A percentile compares a stretch with the other conserved stretches of the same genome.
Evolutionary conservation across 306 rosid species (phyloP).

Genomic region (Comarum palustre): DNA sequence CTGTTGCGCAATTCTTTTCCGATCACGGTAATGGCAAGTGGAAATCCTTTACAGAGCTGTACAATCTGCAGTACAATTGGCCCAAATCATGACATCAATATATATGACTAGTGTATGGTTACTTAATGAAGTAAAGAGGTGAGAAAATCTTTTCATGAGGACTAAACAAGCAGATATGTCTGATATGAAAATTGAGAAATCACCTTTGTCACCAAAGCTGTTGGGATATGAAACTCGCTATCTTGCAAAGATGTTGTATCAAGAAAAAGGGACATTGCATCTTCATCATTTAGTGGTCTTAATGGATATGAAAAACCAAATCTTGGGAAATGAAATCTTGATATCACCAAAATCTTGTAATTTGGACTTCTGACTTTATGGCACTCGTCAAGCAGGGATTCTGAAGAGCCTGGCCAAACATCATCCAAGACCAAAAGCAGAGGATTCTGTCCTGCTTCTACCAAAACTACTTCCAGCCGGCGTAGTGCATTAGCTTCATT

Average conservation of each 20-base stretch:
- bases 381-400: slow-evolving; percentile 31
- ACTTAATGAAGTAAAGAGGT: no score
- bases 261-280: slow-evolving; percentile 28
- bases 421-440: slow-evolving; percentile 12
- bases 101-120: no score
- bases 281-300: slow-evolving; percentile 29
- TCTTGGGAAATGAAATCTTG: slow-evolving; percentile 11
- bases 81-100: no score
- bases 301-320: slow-evolving; percentile 25
- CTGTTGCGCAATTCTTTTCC: slow-evolving; percentile 32
- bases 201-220: slow-evolving; percentile 42
- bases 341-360: slow-evolving; percentile 31
- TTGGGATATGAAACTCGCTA: slow-evolving; percentile 11
- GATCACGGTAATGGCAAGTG: slow-evolving; percentile 42
- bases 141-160: no score
- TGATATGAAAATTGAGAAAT: slow-evolving; percentile 18
- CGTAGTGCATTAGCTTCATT: slow-evolving; percentile 26
- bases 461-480: slow-evolving; percentile 25
- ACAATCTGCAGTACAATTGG: slow-evolving; percentile 41
- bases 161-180: no score
- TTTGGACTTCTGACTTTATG: slow-evolving; percentile 24
- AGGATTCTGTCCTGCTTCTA: not conserved
- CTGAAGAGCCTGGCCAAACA: not conserved
- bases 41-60: slow-evolving; percentile 41
- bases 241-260: slow-evolving; percentile 30